Base-by-base conservation (phyloP, 352 stramenopile species). In the Globisporangium uncinulatum region DNA sequence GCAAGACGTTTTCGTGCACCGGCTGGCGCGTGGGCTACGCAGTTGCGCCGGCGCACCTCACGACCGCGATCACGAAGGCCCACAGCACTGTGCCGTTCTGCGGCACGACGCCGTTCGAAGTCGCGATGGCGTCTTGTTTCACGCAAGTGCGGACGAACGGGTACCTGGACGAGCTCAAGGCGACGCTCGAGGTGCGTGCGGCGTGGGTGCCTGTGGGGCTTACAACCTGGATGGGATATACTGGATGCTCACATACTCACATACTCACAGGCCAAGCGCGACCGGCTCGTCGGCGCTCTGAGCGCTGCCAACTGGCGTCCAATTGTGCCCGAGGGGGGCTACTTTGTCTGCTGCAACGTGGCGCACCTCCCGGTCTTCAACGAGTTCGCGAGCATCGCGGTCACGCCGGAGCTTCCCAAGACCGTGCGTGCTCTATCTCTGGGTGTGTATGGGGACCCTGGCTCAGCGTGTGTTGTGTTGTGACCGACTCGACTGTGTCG, bases 1-100 rank as follows among this genome's bases (percentile, higher is more conserved):
- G 90, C 3, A 98, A 98, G 61, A 97, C 89, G 4, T 97, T 97
- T 62, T 97, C 87, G 4, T 96, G 92, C 63, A 98, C 93, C 37
- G 95, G 94, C 32, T 98, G 92, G 91, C 86, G 93, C 48, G 67
- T 97, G 6, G 94, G 94, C 34, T 94, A 93, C 57, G 85, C 85
- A 0, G 71, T 94, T 29, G 70, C 69, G 1, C 81, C 85, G 0
- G 65, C 65, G 42, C 76, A 90, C 32, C 55, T 92, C 19, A 56
- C 81, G 6, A 55, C 61, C 4, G 76, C 79, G 32, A 79, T 94
- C 54, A 89, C 69, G 10, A 92, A 92, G 61, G 83, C 85, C 6
- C 83, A 93, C 61, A 91, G 79, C 57, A 83, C 75, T 0, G 73
- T 96, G 15, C 87, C 97, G 31, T 99, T 99, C 65, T 98, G 94